These are phyloP conservation scores for Schizochytrium sp. DNA, from an alignment of 108 stramenopile genomes.

Conservation along the genomic window DNA sequence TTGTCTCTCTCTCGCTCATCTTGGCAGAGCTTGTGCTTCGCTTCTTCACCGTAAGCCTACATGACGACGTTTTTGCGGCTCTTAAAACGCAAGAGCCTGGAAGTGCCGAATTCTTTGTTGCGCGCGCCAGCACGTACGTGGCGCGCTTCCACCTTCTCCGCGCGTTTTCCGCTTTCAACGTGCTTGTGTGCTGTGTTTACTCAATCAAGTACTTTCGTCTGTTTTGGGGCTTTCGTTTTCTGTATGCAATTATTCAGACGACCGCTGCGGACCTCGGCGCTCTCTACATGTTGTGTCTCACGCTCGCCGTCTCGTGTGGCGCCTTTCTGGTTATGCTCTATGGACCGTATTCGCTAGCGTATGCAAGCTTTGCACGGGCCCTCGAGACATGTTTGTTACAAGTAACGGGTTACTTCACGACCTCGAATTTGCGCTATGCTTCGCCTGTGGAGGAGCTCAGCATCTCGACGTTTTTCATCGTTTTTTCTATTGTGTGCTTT, in stretches of 20 bases:
- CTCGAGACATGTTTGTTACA: neutral
- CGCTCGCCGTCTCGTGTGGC: neutral
- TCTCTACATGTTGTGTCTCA: neutral
- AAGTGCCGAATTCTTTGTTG: neutral
- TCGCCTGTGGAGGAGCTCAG: neutral
- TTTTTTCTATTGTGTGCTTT: neutral
- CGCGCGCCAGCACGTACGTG: neutral
- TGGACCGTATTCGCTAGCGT: neutral
- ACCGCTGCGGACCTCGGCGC: neutral
- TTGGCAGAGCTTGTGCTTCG: neutral
- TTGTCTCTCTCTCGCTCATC: neutral
- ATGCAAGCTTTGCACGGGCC: neutral
- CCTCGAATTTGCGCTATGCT: neutral
- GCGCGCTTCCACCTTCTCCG: neutral
- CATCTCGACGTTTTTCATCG: neutral
- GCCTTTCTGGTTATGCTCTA: neutral
- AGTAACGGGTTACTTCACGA: neutral
- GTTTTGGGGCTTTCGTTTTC: neutral
- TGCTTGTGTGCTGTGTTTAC: neutral
- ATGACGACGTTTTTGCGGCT: neutral
- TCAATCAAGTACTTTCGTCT: neutral
- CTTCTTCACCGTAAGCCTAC: neutral
- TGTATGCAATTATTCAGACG: neutral
- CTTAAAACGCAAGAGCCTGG: too few relatives aligned
- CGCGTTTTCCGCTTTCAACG: neutral